Evolutionary conservation across 2,329 filamentous ascomycete species (phyloP), one percentile per base, ranked within the genome.

Genomic region (Alternaria sp.): DNA sequence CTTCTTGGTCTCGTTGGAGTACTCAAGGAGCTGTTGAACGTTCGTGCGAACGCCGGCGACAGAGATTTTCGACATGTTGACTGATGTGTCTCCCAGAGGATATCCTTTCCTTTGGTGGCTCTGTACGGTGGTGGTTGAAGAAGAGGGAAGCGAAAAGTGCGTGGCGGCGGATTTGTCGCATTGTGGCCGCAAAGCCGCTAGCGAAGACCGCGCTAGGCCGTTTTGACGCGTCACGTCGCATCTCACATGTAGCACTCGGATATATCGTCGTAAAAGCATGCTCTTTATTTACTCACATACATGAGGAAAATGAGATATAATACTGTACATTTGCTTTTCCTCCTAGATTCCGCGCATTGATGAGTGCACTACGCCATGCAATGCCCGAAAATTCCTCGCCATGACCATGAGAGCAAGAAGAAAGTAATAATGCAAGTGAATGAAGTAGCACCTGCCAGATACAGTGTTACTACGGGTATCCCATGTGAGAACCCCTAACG

Each of bases 1-100:
- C 91, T 97, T 97, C 90, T 97, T 97, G 82, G 91, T 92, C 83
- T 96, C 88, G 77, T 86, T 86, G 80, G 91, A 96, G 90, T 98
- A 98, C 79, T 96, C 90, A 78, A 99, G 90, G 78, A 99, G 88
- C 81, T 95, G 88, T 82, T 90, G 85, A 81, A 98, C 92, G 86
- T 98, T 94, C 82, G 88, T 86, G 87, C 93, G 92, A 87, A 96
- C 93, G 91, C 93, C 92, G 88, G 92, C 92, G 80, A 84, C 87
- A 88, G 90, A 91, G 84, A 92, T 92, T 84, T 93, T 93, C 74
- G 90, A 93, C 90, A 93, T 92, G 72, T 82, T 76, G 62, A 61
- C 60, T 63, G 26, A 73, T 65, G 69, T 77, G 81, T 83, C 81
- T 83, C 82, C 81, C 81, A 82, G 80, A 75, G 80, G 71, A 74